Evolutionary conservation across 2,329 filamentous ascomycete species (phyloP).

Genomic region (Xylariales sp.): DNA sequence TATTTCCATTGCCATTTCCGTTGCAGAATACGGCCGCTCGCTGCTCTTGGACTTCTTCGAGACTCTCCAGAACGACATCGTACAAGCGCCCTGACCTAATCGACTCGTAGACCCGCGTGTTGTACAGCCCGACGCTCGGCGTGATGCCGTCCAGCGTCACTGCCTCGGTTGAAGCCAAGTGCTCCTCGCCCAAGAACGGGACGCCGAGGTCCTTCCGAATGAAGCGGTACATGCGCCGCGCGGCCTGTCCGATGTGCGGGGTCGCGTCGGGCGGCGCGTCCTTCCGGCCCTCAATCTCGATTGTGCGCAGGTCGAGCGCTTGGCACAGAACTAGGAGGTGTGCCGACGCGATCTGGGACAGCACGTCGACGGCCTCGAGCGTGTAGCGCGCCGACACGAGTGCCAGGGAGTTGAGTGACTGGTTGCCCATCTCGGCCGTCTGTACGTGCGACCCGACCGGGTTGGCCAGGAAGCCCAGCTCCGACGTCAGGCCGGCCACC

Average conservation of each 20-base stretch:
- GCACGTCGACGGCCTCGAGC: constrained; percentile 64
- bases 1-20: neutral
- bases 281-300: constrained; percentile 12
- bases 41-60: constrained; percentile 1
- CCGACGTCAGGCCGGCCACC: constrained; percentile 72
- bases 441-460: constrained; percentile 71
- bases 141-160: constrained; percentile 7
- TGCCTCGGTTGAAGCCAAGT: constrained; percentile 10
- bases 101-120: constrained; percentile 28
- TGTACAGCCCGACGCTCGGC: constrained; percentile 24
- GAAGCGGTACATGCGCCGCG: constrained; percentile 21
- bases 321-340: constrained; percentile 69
- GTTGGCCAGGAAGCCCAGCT: constrained; percentile 71
- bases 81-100: constrained; percentile 25
- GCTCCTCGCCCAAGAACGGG: constrained; percentile 20
- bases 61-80: constrained; percentile 23
- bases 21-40: neutral
- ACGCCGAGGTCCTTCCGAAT: constrained; percentile 18
- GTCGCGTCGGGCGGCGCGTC: constrained; percentile 9
- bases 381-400: constrained; percentile 69
- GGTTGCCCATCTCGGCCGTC: constrained; percentile 75
- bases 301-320: constrained; percentile 53
- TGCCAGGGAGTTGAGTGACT: constrained; percentile 74
- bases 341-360: constrained; percentile 66
- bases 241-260: neutral